A percentile compares a stretch with the other conserved stretches of the same genome.
Conservation (phyloP, 306 rosid species). For the Canavalia gladiata region DNA sequence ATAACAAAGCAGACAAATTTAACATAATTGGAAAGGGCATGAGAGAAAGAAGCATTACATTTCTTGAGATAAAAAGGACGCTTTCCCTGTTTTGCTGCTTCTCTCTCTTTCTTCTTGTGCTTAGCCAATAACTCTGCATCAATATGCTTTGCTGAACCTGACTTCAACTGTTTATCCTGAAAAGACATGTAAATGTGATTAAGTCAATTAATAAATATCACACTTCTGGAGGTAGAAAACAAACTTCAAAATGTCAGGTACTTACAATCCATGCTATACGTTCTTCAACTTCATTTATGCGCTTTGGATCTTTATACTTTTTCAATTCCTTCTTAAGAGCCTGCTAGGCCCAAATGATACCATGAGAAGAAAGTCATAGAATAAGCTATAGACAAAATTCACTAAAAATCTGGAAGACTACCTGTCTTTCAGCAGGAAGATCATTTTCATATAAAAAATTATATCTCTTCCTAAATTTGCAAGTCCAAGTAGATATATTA, state of each 20-base stretch:
- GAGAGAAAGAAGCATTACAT: conserved; percentile 54
- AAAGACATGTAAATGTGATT: conserved; percentile 31
- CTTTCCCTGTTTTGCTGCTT: conserved; percentile 80
- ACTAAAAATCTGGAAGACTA: conserved; percentile 23
- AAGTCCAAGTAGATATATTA: conserved; percentile 40
- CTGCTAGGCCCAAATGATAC: conserved; percentile 49
- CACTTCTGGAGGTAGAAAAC: conserved; percentile 31
- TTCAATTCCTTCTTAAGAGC: conserved; percentile 64
- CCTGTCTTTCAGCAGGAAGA: conserved; percentile 65
- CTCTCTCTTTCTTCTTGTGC: conserved; percentile 86
- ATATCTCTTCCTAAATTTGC: conserved; percentile 83
- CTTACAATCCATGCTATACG: conserved; percentile 75
- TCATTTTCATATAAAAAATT: conserved; percentile 64
- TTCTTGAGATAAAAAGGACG: conserved; percentile 75
- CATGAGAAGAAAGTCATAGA: conserved; percentile 18
- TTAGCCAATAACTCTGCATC: conserved; percentile 64
- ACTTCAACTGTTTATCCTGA: conserved; percentile 76
- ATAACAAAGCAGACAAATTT: conserved; percentile 17
- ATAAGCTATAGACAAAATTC: conserved; percentile 29
- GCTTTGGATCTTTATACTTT: conserved; percentile 62
- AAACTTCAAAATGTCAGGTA: conserved; percentile 32
- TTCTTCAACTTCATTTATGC: conserved; percentile 60
- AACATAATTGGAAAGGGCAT: not conserved
- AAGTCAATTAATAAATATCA: conserved; percentile 6
- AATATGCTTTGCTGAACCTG: conserved; percentile 55